Base-by-base conservation (phyloP, 2,329 filamentous ascomycete genomes). In the Colletotrichum tamarilloi region DNA sequence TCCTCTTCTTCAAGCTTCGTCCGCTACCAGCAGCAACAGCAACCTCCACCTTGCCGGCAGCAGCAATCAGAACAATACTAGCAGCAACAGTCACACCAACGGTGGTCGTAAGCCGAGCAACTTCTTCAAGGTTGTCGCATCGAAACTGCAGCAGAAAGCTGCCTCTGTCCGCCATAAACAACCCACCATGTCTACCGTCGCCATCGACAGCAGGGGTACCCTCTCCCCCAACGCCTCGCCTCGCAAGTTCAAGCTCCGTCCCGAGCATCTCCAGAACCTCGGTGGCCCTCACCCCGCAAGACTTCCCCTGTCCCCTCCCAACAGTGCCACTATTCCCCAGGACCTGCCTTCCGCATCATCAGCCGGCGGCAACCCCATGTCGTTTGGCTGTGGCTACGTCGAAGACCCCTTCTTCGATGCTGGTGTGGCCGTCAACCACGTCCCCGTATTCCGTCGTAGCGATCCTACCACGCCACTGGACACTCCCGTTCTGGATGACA, bases 41-140 rank as follows among this genome's bases (percentile, higher is more conserved):
- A 26, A 76, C 80, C 11, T 81, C 80, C 58, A 81, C 81, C 32
- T 80, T 79, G 28, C 81, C 80, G n/a, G 79, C 79, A 62, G 38
- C 60, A 24, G 56, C 49, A 62, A 38, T 49, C 65, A 53, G 30
- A 64, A 28, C 12, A 81, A 72, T 24, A 80, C 78, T 28, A 75
- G 67, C 22, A 73, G 57, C 62, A 63, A 12, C 46, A 46, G 26
- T 56, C 42, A 32, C 32, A 56, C 62, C 57, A 63, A 64, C 65
- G 69, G 68, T 60, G 56, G 57, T 62, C 72, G 81, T 65, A 83
- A 80, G 76, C 77, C 80, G 32, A 84, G 83, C 75, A 84, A 81
- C 74, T 82, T 85, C 66, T 81, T 85, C 74, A 82, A 85, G 62
- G 82, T 83, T 8, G 78, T 85, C 49, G 82, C 83, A 12, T 84